Base-by-base conservation (phyloP, 495 filamentous ascomycete genomes). In the Parathielavia hyrcaniae region DNA sequence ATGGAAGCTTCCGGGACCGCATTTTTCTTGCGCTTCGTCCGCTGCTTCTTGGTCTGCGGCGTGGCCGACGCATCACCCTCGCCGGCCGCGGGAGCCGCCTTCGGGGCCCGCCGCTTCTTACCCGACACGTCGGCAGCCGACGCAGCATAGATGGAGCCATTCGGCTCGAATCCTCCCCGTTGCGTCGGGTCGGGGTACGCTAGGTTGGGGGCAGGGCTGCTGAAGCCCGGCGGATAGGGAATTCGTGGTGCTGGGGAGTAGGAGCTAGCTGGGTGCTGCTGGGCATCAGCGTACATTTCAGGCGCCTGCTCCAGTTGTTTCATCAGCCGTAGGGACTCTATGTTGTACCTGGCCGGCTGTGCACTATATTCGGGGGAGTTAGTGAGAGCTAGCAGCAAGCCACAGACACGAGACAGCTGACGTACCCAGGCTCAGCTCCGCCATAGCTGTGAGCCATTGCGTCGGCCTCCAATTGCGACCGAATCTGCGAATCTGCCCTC, bases 401-500 rank as follows among this genome's bases (percentile, higher is more conserved):
- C 2, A 30, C 0, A 34, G 40, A 34, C 10, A 26, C 2, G 14
- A 32, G 19, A 20, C 5, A 47, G 1, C 13, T 13, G 6, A 34
- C 61, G 17, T 61, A 64, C 61, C 58, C 45, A 8, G 57, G 23
- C 39, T 49, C 57, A 32, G 23, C 12, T 12, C 40, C 35, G 12
- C 38, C 46, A 13, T 40, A 50, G 5, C 8, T 10, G 8, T 55
- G 58, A 26, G 32, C 43, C 44, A 61, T 19, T 10, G 66, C 44
- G 8, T 71, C 67, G 4, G 57, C 30, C 51, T 64, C 67, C 4
- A 71, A 55, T 50, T 71, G 68, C n/a, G 59, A 64, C 36, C 58
- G 61, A 11, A 69, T 64, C 48, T 67, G 67, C 9, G 65, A 62
- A 5, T 59, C 59, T 38, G 58, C 45, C 19, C 59, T 19, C 9